These are phyloP conservation scores for Saccharomyces hybrid DNA, from an alignment of 1,139 yeast species.

Conservation along the genomic window DNA sequence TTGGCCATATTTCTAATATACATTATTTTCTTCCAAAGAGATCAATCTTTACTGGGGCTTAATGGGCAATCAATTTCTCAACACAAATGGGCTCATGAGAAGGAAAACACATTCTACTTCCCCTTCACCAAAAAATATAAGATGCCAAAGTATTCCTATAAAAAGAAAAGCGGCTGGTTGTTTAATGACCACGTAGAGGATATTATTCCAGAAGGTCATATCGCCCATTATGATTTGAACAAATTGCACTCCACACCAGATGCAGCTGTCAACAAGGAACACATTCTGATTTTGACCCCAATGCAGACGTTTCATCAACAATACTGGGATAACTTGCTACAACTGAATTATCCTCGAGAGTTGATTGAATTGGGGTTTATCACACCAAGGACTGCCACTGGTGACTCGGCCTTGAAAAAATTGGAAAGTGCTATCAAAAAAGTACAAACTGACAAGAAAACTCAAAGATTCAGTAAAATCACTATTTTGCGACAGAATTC, in stretches of 20 bases:
- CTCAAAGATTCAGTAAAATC: constrained; percentile 62
- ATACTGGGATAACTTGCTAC: constrained; percentile 79
- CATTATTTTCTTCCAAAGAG: constrained; percentile 18
- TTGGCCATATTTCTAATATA: constrained; percentile 16
- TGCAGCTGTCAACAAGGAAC: constrained; percentile 69
- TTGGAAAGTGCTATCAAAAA: constrained; percentile 70
- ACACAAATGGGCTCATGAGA: constrained; percentile 33
- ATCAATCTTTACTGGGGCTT: constrained; percentile 21
- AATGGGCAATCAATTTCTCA: constrained; percentile 19
- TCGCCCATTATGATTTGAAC: constrained; percentile 79
- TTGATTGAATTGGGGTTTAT: constrained; percentile 85
- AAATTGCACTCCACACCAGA: constrained; percentile 59
- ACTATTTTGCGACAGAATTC: constrained; percentile 89
- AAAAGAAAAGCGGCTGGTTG: constrained; percentile 38
- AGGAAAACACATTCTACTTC: constrained; percentile 30
- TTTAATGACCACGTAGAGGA: constrained; percentile 41
- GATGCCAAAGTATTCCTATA: constrained; percentile 43
- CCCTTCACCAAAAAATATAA: constrained; percentile 29
- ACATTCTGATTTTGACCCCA: constrained; percentile 79
- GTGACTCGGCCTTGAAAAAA: constrained; percentile 64
- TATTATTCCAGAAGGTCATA: constrained; percentile 64
- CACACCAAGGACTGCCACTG: constrained; percentile 71
- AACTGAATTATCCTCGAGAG: constrained; percentile 73
- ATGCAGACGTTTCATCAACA: constrained; percentile 75
- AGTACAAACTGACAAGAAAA: constrained; percentile 51